Base-by-base conservation (phyloP, 2,329 filamentous ascomycete genomes). In the Diaporthe australafricana region DNA sequence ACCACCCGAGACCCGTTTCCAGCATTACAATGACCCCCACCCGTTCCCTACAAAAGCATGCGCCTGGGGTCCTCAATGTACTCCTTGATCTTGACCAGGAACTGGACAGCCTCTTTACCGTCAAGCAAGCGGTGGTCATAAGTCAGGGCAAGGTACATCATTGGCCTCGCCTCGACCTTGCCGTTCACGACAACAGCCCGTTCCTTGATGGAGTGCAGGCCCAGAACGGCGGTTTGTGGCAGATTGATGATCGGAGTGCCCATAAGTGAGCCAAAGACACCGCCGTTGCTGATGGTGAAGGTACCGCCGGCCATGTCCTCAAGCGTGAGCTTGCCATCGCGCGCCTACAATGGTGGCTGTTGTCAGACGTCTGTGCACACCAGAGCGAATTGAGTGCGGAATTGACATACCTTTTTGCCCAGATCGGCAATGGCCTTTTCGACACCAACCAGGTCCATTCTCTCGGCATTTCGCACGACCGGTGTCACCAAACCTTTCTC, bases 291-390 rank as follows among this genome's bases (percentile, higher is more conserved):
- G 86, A 98, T 98, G 74, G 96, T 98, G 84, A 98, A 99, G 45
- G 96, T 98, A 75, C 96, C 96, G 73, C 96, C 96, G 73, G 96
- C 96, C 95, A 99, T 98, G 81, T 99, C 96, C 85, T 99, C 96
- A 78, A 99, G 98, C 2, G 96, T 98, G 76, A 99, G 89, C 86
- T 98, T 98, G 83, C 93, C 93, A 80, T 98, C 95, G 75, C 96
- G 94, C 75, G 96, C 96, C 94, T 95, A 60, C 20, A 38, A 79
- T 69, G 77, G 74, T 32, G 22, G 22, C 12, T 30, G 7, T 17
- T 52, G 50, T 57, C 17, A 52, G 52, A 17, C n/a, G 42, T 32
- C 20, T 45, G 25, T 22, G 25, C n/a, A 48, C n/a, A 16, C 17
- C 12, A 17, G 8, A 27, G 5, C 8, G 17, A 27, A 20, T 27